phyloP scores from a whole-genome alignment of 2,329 filamentous ascomycete genomes.

The Chrysosphaeria jannelii region DNA sequence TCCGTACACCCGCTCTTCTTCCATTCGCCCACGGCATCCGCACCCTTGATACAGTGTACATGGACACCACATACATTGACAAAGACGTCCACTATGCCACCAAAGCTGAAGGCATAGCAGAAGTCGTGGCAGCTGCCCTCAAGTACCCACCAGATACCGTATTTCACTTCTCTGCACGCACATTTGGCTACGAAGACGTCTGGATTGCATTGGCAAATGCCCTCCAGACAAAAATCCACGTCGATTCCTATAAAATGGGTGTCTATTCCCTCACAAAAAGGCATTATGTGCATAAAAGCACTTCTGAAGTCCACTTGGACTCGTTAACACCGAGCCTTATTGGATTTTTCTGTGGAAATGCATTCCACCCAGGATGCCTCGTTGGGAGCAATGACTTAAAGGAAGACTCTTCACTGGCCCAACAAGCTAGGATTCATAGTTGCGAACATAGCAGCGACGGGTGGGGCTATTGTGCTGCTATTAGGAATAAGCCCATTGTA shows the following conservation, averaged over 20 bases:
- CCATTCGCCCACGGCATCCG: constrained; percentile 40
- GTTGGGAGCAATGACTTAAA: too few relatives aligned
- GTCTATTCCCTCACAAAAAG: too few relatives aligned
- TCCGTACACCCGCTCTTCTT: constrained; percentile 39
- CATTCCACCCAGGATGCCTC: constrained; percentile 35
- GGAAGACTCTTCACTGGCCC: too few relatives aligned
- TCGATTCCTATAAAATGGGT: constrained; percentile 50
- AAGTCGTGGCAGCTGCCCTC: constrained; percentile 33
- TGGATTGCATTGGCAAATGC: constrained; percentile 55
- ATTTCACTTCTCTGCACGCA: constrained; percentile 75
- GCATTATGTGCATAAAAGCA: too few relatives aligned
- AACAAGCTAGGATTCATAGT: constrained; percentile 66
- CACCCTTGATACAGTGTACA: constrained; percentile 50
- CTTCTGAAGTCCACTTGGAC: constrained; percentile 13
- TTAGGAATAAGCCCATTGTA: constrained; percentile 23
- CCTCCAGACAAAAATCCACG: constrained; percentile 39
- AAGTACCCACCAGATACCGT: constrained; percentile 47
- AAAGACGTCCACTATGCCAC: constrained; percentile 16
- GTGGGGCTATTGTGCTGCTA: constrained; percentile 21
- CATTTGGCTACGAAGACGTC: constrained; percentile 68
- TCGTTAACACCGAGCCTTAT: constrained; percentile 35
- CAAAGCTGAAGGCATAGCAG: constrained; percentile 44
- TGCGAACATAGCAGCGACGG: constrained; percentile 36
- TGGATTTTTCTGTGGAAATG: constrained; percentile 50
- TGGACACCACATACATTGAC: constrained; percentile 52